Base-by-base conservation (phyloP, 2,329 filamentous ascomycete species). In the Beauveria sp. region DNA sequence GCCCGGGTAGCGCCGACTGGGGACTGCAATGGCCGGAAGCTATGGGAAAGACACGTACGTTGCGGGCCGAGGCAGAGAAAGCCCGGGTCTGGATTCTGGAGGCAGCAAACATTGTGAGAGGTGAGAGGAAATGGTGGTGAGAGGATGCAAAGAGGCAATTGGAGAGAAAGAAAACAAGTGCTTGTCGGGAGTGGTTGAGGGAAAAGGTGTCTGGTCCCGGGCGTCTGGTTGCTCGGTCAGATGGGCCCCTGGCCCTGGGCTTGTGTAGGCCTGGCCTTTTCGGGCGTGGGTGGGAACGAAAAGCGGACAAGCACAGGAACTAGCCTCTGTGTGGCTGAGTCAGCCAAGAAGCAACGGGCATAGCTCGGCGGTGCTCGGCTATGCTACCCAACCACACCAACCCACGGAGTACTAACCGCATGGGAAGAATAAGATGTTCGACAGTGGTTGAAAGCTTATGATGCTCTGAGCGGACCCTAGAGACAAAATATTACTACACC, bases 1-100 rank as follows among this genome's bases (percentile, higher is more conserved):
- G 42, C 52, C 57, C 28, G 26, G 63, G 64, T 61, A 50, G 65
- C 49, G 24, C 48, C 59, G 45, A 58, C 49, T 52, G 26, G 20
- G 50, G 20, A 42, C 3, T 22, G 48, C 42, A 56, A 40, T 24
- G 56, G 50, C 31, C 26, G 22, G 50, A 62, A 48, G 58, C n/a
- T 45, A 60, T 64, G 55, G 61, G 54, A 60, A 18, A 58, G 63
- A 43, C 62, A 77, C 84, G 77, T 79, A 93, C 89, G 79, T 91
- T 83, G 78, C 86, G 83, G 71, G 89, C 87, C 73, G 89, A 88
- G 74, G 85, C 88, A 74, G 90, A 91, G 80, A 93, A 93, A 75
- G 89, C 88, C 74, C 90, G 86, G 79, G 86, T 84, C 82, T 91
- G 89, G 77, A 88, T 80, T 68, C 74, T 81, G 68, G 85, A 82